Percentiles rank a stretch among this genome's conserved stretches.
Evolutionary conservation across 495 filamentous ascomycete genomes (phyloP).

Genomic region (Penicillium paxilli): DNA sequence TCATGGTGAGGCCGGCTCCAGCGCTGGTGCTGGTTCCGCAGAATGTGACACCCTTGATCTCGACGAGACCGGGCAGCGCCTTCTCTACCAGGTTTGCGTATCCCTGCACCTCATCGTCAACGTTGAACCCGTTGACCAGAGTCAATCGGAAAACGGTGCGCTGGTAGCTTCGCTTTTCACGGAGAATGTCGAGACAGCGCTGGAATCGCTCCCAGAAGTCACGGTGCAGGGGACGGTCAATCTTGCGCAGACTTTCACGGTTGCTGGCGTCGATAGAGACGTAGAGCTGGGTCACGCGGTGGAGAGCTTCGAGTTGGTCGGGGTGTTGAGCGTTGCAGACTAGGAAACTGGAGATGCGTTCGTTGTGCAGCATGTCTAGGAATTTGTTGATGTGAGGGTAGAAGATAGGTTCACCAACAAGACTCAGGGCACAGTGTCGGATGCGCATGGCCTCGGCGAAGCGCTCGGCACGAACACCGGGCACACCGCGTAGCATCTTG

Average conservation of each 20-base stretch:
- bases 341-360: conserved; percentile 89
- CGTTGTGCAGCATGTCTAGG: conserved; percentile 72
- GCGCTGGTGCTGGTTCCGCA: conserved; percentile 84
- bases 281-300: conserved; percentile 89
- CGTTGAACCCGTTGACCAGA: conserved; percentile 93
- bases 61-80: conserved; percentile 85
- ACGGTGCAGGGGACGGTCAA: conserved; percentile 88
- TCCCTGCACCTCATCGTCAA: conserved; percentile 87
- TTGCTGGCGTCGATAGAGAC: conserved; percentile 94
- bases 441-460: conserved; percentile 93
- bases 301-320: conserved; percentile 77
- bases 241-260: conserved; percentile 78
- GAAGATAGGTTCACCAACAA: conserved; percentile 96
- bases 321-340: conserved; percentile 99
- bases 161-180: conserved; percentile 75
- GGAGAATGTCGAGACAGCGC: conserved; percentile 84
- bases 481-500: conserved; percentile 92
- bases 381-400: conserved; percentile 97
- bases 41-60: conserved; percentile 96
- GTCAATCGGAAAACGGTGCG: conserved; percentile 95
- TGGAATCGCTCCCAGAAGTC: conserved; percentile 98
- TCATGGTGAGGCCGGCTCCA: conserved; percentile 85
- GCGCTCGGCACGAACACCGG: conserved; percentile 86
- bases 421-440: conserved; percentile 82
- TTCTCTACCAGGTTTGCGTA: conserved; percentile 87